Base-by-base conservation (phyloP, 306 rosid genomes). In the Sophora flavescens region DNA sequence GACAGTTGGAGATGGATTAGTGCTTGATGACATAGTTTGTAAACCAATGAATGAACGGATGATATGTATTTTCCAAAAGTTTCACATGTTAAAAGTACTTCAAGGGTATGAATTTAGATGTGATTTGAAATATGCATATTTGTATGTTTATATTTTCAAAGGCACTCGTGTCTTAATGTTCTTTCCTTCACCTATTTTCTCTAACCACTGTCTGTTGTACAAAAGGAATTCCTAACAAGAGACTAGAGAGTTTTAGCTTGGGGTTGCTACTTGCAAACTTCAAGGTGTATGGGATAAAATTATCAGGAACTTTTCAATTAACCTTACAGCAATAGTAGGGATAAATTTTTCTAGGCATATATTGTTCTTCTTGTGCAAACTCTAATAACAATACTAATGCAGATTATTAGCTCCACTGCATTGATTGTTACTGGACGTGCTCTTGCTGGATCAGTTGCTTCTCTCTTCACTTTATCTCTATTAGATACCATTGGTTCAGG, bases 371-470 rank as follows among this genome's bases (percentile, higher is more conserved):
- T 52, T 8, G 0, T 42, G 0, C 38, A 56, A 33, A 17, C 12
- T 5, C 18, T 35, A n/a, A 42, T 78, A 68, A 61, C 38, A 70
- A 38, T 71, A 2, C 42, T 57, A 14, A 54, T 80, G 74, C 77
- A 84, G 88, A 72, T 80, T 54, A 15, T 35, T 54, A 45, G 50
- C 36, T 32, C 78, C 12, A 41, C 65, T 14, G 64, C 54, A 28
- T 11, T 87, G 82, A 77, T 93, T 38, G 74, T 89, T 42, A 89
- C 92, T 14, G 96, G 98, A 75, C 76, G 53, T 68, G 87, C 62
- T 48, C 63, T 81, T 33, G 97, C 96, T 65, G 97, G 98, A 69
- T 22, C 88, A 35, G 81, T 89, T 51, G 98, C 98, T 79, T 81
- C 93, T 39, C 88, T 91, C 48, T 89, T 93, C 86, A 89, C 90